Evolutionary conservation across 2,329 filamentous ascomycete genomes (phyloP).

Genomic region (Cordyceps sp.): DNA sequence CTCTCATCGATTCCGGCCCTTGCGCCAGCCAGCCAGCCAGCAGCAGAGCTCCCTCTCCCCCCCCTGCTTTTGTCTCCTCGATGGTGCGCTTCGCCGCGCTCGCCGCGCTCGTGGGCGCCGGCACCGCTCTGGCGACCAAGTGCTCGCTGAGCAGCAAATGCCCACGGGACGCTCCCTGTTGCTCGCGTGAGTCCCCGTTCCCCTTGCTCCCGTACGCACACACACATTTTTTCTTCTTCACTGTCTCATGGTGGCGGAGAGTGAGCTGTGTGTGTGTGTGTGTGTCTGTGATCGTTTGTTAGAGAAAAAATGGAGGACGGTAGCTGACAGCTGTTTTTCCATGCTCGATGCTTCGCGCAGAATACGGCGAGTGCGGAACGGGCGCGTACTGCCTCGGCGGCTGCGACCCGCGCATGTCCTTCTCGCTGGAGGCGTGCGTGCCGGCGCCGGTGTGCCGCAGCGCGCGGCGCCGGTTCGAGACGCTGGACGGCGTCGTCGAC

Average conservation of each 20-base stretch:
- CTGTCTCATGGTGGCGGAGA: too few relatives aligned
- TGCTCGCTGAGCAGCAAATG: slow-evolving; percentile 44
- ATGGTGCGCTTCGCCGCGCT: slow-evolving; percentile 17
- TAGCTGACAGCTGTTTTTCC: too few relatives aligned
- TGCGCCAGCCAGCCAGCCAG: too few relatives aligned
- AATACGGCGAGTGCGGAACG: slow-evolving; percentile 84
- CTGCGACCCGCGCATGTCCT: slow-evolving; percentile 78
- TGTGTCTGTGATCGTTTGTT: too few relatives aligned
- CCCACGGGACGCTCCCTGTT: slow-evolving; percentile 57
- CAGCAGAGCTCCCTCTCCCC: too few relatives aligned
- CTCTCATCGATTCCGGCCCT: too few relatives aligned
- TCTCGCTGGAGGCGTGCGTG: slow-evolving; percentile 67
- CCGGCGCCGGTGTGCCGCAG: slow-evolving; percentile 70
- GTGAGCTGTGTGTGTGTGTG: too few relatives aligned
- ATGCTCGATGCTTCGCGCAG: too few relatives aligned
- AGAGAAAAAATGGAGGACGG: too few relatives aligned
- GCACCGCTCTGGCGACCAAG: slow-evolving; percentile 13
- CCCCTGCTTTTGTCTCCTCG: slow-evolving; percentile 1
- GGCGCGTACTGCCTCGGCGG: slow-evolving; percentile 93
- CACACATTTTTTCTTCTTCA: too few relatives aligned
- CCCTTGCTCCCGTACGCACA: too few relatives aligned
- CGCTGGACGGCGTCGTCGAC: slow-evolving; percentile 47
- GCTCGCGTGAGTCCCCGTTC: slow-evolving; percentile 57
- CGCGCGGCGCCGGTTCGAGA: slow-evolving; percentile 56
- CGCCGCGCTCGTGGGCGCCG: slow-evolving; percentile 15